Base-by-base conservation (phyloP, 1,139 yeast genomes). In the Candida neerlandica region DNA sequence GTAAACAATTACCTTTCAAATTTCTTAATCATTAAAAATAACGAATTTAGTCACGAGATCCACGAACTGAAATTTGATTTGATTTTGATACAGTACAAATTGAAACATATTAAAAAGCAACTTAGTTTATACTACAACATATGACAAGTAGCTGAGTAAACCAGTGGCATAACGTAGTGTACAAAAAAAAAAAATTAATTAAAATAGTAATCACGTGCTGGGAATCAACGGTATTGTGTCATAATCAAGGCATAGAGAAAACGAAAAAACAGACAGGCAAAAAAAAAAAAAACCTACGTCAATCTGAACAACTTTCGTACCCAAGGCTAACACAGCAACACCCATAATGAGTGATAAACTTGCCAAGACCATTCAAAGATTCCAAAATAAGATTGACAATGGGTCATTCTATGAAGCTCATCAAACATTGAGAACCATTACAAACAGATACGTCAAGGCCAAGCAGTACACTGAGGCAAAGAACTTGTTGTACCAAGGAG, bases 401-500 rank as follows among this genome's bases (percentile, higher is more conserved):
- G 91, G 91, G 2, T 88, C 91, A 48, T 90, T 78, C 69, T 92
- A 92, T 63, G 99, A 94, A 64, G 98, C 98, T 0, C 97, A 92
- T 63, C 98, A 92, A 67, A 92, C 96, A 0, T 77, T 92, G 47
- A 75, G 97, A 60, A 90, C 97, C 7, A 86, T 92, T 51, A 90
- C 89, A 43, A 90, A 91, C 57, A 76, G 99, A 62, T 86, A 89
- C 61, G 85, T 88, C 43, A 83, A 89, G 55, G 66, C 85, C 32
- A 81, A 82, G 55, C 83, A 86, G 54, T 89, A 79, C 63, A 66
- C 69, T 4, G 86, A 86, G 41, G 96, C 97, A 10, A 76, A 83
- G 48, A 91, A 88, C 49, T 71, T 91, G 51, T 75, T 92, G 39
- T 81, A 81, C 59, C 84, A 84, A 58, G 91, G 94, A 40, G 79